Evolutionary conservation across 306 rosid species (phyloP).

Genomic region (Castanea mollissima): DNA sequence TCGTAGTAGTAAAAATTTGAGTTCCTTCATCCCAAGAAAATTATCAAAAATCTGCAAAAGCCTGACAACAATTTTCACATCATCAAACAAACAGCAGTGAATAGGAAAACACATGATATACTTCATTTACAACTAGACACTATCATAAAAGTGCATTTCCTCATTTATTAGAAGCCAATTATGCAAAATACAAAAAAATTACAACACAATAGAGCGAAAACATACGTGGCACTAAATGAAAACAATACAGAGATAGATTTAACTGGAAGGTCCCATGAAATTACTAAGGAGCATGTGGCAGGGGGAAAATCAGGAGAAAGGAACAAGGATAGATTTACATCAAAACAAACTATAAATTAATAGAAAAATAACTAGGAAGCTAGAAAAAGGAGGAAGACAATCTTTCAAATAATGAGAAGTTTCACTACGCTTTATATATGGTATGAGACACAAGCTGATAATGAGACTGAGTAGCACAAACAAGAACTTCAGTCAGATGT

Average conservation of each 20-base stretch:
- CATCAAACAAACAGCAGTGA: neutral
- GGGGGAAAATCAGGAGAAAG: no score
- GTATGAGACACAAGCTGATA: neutral
- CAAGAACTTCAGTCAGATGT: neutral
- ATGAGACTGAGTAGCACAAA: neutral
- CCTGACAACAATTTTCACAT: neutral
- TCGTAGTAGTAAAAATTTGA: neutral
- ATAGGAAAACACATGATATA: neutral
- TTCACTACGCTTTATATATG: neutral
- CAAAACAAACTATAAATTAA: no score
- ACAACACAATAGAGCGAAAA: neutral
- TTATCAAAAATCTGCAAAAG: neutral
- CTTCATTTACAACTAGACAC: neutral
- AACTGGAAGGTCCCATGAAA: no score
- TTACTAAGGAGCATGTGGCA: no score
- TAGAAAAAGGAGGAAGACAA: neutral
- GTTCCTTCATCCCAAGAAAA: neutral
- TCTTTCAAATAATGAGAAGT: neutral
- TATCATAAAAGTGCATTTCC: neutral
- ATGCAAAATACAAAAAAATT: neutral
- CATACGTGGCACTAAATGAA: neutral
- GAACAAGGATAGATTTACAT: no score
- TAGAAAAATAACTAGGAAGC: no score
- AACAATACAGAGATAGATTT: neutral
- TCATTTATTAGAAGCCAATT: neutral